These are phyloP conservation scores for Pleurotus platypus DNA, from an alignment of 768 basidiomycete species.

Conservation along the genomic window DNA sequence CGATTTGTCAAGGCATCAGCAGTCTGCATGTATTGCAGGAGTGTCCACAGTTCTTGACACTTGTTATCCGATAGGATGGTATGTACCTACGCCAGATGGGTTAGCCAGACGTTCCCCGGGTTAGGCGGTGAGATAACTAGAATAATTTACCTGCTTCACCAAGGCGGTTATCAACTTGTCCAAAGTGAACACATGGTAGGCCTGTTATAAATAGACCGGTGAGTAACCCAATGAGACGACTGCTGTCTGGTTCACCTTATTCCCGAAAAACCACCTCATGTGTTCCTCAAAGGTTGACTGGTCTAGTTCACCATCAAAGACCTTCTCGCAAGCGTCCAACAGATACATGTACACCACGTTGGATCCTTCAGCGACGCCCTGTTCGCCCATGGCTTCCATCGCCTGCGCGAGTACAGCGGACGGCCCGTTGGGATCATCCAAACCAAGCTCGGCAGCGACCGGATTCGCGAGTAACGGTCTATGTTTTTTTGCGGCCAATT, in stretches of 20 bases:
- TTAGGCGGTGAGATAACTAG: conserved; percentile 3
- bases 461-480: conserved; percentile 70
- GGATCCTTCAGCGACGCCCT: conserved; percentile 38
- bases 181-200: conserved; percentile 88
- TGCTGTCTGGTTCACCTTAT: conserved; percentile 49
- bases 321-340: conserved; percentile 85
- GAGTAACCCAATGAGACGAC: conserved; percentile 13
- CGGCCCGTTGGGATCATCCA: conserved; percentile 81
- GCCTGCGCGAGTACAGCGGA: conserved; percentile 66
- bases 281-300: conserved; percentile 92
- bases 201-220: conserved; percentile 46
- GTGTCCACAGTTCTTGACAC: conserved; percentile 80
- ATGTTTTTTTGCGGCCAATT: conserved; percentile 65
- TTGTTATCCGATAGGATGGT: conserved; percentile 80
- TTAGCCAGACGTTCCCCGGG: conserved; percentile 1
- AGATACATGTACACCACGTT: conserved; percentile 87
- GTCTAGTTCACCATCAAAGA: conserved; percentile 93
- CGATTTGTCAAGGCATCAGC: conserved; percentile 51
- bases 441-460: conserved; percentile 76
- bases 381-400: conserved; percentile 55
- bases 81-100: conserved; percentile 59
- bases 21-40: conserved; percentile 64
- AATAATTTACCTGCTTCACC: conserved; percentile 77
- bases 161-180: conserved; percentile 89
- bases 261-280: conserved; percentile 92